A percentile compares a stretch with the other conserved stretches of the same genome.
These are phyloP conservation scores for Dioscorea zingiberensis DNA, from an alignment of 106 monocot genomes.

Conservation along the genomic window DNA sequence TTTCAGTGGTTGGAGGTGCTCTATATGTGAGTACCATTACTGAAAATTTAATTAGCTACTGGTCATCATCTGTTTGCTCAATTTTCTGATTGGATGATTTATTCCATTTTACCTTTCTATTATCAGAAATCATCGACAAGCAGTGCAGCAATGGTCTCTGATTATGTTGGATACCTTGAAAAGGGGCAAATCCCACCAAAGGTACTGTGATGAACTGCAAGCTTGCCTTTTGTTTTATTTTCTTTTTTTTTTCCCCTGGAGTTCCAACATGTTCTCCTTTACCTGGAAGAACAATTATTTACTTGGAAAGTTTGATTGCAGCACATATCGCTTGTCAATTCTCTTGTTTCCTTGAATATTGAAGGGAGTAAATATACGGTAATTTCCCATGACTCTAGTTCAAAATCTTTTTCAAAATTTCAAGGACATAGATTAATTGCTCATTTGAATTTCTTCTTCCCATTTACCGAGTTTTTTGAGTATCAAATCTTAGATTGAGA, in stretches of 20 bases:
- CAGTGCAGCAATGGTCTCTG: constrained; percentile 86
- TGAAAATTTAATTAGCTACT: not conserved
- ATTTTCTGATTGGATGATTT: not conserved
- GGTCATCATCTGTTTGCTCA: too few species aligned
- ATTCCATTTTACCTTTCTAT: not conserved
- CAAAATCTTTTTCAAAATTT: not conserved
- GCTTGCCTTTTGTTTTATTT: too few species aligned
- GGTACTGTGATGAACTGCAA: constrained; percentile 22
- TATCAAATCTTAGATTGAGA: constrained; percentile 63
- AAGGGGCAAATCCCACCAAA: constrained; percentile 99
- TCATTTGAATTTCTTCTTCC: not conserved
- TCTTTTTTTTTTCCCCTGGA: too few species aligned
- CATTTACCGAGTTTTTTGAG: constrained; percentile 6
- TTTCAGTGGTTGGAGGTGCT: constrained; percentile 98
- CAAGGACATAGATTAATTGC: too few species aligned
- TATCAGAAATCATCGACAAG: constrained; percentile 90
- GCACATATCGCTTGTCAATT: constrained; percentile 96
- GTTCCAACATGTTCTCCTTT: too few species aligned
- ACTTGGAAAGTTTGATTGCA: constrained; percentile 30
- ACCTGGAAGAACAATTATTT: not conserved
- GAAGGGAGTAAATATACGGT: constrained; percentile 99
- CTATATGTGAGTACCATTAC: constrained; percentile 66
- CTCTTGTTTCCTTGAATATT: constrained; percentile 75
- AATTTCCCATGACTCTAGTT: constrained; percentile 12
- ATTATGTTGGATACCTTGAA: constrained; percentile 93